phyloP scores from a whole-genome alignment of 2,329 filamentous ascomycete species.

The Diaporthe velutina region DNA sequence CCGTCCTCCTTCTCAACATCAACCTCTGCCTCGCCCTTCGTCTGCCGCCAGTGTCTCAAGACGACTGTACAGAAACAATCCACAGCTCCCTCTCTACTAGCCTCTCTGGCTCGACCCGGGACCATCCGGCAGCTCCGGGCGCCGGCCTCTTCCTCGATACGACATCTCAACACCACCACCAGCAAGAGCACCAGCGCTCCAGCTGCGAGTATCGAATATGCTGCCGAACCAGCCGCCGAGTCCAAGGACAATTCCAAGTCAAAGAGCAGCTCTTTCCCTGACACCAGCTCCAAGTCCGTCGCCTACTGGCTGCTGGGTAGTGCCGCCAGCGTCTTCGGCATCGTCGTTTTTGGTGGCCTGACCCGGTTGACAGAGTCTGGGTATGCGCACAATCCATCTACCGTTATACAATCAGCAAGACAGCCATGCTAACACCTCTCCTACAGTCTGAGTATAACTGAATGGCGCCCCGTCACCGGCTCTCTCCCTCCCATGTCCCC shows the following conservation, averaged over 20 bases:
- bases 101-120: constrained; percentile 13
- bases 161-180: constrained; percentile 34
- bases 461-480: constrained; percentile 98
- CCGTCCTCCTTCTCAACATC: constrained; percentile 32
- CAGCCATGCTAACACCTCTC: constrained; percentile 38
- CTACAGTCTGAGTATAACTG: constrained; percentile 90
- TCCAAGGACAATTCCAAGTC: constrained; percentile 38
- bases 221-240: constrained; percentile 12
- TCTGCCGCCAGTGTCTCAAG: constrained; percentile 61
- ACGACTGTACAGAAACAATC: not conserved
- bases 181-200: constrained; percentile 32
- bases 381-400: constrained; percentile 60
- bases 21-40: constrained; percentile 49
- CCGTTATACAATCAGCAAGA: not conserved
- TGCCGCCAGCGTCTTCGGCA: constrained; percentile 94
- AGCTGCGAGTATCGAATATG: constrained; percentile 18
- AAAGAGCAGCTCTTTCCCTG: constrained; percentile 60
- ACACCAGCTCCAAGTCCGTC: constrained; percentile 80
- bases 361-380: constrained; percentile 96
- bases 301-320: constrained; percentile 95
- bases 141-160: constrained; percentile 20
- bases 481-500: constrained; percentile 84
- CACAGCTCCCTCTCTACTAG: constrained; percentile 16
- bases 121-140: not conserved
- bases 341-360: constrained; percentile 94